These are phyloP conservation scores for Letharia lupina DNA, from an alignment of 495 filamentous ascomycete species.

Conservation along the genomic window DNA sequence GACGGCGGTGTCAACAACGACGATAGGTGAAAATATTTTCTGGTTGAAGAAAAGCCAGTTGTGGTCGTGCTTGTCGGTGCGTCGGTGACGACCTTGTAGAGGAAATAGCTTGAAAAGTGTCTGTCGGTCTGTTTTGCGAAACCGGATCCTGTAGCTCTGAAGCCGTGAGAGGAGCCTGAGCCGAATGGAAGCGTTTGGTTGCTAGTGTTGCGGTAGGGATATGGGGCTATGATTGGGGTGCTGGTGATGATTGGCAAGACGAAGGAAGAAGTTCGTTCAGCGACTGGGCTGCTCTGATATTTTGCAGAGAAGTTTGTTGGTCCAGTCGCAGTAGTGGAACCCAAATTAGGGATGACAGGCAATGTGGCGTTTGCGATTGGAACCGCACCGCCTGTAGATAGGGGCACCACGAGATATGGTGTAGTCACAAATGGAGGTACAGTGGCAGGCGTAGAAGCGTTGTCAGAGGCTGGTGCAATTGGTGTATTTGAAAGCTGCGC, in stretches of 20 bases:
- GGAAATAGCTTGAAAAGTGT: not conserved
- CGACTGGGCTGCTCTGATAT: not conserved
- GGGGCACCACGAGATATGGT: not conserved
- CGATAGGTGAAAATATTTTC: not conserved
- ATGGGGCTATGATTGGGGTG: not conserved
- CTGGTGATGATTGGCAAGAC: not conserved
- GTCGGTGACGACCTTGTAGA: not conserved
- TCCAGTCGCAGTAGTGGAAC: not conserved
- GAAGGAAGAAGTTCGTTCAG: not conserved
- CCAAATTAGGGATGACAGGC: not conserved
- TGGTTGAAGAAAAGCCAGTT: not conserved
- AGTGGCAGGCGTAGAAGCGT: not conserved
- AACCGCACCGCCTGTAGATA: not conserved
- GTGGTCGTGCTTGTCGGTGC: not conserved
- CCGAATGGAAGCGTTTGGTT: constrained; percentile 5
- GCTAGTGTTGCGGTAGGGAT: constrained; percentile 10
- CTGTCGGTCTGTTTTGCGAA: not conserved
- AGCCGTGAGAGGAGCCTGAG: constrained; percentile 1
- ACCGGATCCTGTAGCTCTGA: constrained; percentile 3
- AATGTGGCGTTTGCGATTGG: not conserved
- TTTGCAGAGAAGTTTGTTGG: not conserved
- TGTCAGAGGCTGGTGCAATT: not conserved
- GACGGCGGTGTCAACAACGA: not conserved
- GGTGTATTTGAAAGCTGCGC: not conserved
- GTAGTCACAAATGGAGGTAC: constrained; percentile 1